Evolutionary conservation across 2,329 filamentous ascomycete species (phyloP).

Genomic region (Colletotrichum trifolii): DNA sequence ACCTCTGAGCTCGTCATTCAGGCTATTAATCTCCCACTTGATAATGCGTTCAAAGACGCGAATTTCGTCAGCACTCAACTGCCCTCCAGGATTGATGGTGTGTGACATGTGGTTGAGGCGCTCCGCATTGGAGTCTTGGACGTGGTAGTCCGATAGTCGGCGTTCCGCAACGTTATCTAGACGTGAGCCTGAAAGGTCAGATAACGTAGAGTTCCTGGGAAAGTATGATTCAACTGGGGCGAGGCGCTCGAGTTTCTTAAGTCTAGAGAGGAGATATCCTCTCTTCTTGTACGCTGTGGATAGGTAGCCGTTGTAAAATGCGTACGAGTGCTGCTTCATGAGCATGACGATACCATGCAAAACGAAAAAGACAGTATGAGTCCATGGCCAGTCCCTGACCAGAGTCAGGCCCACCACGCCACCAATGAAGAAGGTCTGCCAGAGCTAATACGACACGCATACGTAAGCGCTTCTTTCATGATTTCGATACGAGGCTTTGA

Average conservation of each 20-base stretch:
- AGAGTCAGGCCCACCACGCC: constrained; percentile 73
- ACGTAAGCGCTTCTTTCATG: constrained; percentile 1
- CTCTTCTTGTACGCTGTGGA: constrained; percentile 69
- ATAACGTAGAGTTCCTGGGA: constrained; percentile 52
- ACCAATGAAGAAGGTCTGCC: constrained; percentile 74
- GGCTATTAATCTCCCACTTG: constrained; percentile 72
- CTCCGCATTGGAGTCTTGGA: constrained; percentile 50
- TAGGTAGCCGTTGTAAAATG: constrained; percentile 81
- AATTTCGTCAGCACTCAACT: constrained; percentile 72
- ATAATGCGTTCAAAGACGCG: constrained; percentile 73
- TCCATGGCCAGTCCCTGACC: constrained; percentile 83
- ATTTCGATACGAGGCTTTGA: neutral
- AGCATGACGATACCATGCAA: constrained; percentile 80
- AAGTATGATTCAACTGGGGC: constrained; percentile 58
- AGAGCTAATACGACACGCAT: constrained; percentile 57
- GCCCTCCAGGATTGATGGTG: constrained; percentile 69
- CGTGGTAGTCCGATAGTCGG: constrained; percentile 51
- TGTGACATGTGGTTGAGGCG: constrained; percentile 71
- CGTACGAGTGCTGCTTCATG: constrained; percentile 87
- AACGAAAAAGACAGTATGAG: constrained; percentile 82
- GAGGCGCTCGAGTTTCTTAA: constrained; percentile 68
- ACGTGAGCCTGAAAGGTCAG: constrained; percentile 58
- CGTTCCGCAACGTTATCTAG: constrained; percentile 52
- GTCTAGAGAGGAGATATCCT: constrained; percentile 53
- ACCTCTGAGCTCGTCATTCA: constrained; percentile 73